Evolutionary conservation across 2,329 filamentous ascomycete species (phyloP).

Genomic region (Sphaerulina vaccinii): DNA sequence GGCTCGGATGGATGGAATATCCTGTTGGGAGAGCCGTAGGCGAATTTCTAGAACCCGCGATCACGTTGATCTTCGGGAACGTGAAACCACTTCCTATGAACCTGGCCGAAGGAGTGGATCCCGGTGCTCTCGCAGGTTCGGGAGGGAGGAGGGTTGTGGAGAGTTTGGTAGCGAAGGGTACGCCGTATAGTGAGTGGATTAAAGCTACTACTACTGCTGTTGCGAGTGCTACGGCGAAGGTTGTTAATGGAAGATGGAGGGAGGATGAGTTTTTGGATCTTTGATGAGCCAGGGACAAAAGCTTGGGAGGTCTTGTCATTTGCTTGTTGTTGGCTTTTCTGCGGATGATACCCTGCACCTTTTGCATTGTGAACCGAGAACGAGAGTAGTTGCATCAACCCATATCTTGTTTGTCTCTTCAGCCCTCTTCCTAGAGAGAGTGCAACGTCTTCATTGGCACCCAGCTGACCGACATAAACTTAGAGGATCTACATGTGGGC

Average conservation of each 20-base stretch:
- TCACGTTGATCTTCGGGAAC: constrained; percentile 4
- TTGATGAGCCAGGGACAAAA: neutral
- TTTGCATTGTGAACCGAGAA: too few relatives aligned
- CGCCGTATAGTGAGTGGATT: constrained; percentile 15
- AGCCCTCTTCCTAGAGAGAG: too few relatives aligned
- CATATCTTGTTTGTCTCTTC: too few relatives aligned
- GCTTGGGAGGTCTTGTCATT: neutral
- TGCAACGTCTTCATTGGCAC: too few relatives aligned
- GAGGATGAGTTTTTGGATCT: constrained; percentile 29
- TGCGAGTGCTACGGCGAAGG: constrained; percentile 19
- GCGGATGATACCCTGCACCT: too few relatives aligned
- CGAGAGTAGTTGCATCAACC: too few relatives aligned
- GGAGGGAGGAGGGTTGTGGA: neutral
- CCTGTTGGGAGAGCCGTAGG: constrained; percentile 39
- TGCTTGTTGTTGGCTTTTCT: constrained; percentile 8
- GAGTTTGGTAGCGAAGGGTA: constrained; percentile 2
- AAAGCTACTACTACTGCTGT: constrained; percentile 16
- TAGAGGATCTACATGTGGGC: too few relatives aligned
- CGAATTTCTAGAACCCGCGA: constrained; percentile 8
- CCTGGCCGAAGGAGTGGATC: too few relatives aligned
- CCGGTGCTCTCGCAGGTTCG: neutral
- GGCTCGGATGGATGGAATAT: constrained; percentile 10
- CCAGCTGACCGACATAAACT: too few relatives aligned
- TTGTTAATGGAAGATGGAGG: constrained; percentile 29
- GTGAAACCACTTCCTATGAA: neutral